A percentile compares a stretch with the other conserved stretches of the same genome.
These are phyloP conservation scores for Calonectria hawksworthii DNA, from an alignment of 2,329 filamentous ascomycete species.

Conservation along the genomic window DNA sequence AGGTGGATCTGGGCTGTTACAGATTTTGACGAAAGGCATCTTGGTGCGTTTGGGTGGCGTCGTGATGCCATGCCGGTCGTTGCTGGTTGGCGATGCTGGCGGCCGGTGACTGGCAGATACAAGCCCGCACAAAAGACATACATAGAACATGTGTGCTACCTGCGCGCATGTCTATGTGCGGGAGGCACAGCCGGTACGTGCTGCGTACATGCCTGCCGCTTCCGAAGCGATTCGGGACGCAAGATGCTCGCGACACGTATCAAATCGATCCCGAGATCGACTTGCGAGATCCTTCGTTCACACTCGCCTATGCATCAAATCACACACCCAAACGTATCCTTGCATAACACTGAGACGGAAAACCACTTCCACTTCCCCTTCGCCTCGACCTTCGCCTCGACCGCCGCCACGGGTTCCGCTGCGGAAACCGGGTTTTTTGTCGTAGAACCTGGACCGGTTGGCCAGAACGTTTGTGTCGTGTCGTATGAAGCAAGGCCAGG, in stretches of 20 bases:
- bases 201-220: neutral
- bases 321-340: slow-evolving; percentile 12
- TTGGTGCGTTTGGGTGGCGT: slow-evolving; percentile 18
- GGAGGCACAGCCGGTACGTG: neutral
- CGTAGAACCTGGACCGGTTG: neutral
- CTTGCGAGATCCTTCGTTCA: slow-evolving; percentile 4
- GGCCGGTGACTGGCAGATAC: slow-evolving; percentile 1
- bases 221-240: neutral
- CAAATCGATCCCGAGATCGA: slow-evolving; percentile 6
- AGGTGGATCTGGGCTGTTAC: slow-evolving; percentile 31
- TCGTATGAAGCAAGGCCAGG: neutral
- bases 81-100: neutral
- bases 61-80: slow-evolving; percentile 12
- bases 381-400: neutral
- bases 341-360: slow-evolving; percentile 5
- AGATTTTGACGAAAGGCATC: slow-evolving; percentile 19
- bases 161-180: neutral
- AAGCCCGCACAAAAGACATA: neutral
- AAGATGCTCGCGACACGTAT: neutral
- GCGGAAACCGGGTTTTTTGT: neutral
- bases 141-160: neutral
- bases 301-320: slow-evolving; percentile 2
- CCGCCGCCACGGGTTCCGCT: neutral
- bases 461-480: neutral
- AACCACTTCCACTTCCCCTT: neutral